Evolutionary conservation across 2,329 filamentous ascomycete genomes (phyloP), one percentile per base, ranked within the genome.

Genomic region (Phyllachora maydis): DNA sequence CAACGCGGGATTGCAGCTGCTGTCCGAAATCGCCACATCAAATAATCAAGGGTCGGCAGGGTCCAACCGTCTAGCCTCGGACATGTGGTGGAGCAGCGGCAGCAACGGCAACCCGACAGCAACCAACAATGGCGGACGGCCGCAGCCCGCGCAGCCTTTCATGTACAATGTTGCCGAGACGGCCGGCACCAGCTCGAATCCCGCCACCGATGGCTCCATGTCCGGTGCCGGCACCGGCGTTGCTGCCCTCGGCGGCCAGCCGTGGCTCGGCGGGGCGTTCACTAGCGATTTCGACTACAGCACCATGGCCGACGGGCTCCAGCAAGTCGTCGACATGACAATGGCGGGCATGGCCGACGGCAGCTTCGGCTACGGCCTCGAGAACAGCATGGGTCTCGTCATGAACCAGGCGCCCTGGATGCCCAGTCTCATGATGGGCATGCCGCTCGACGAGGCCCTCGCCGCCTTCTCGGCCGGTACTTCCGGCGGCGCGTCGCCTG

Each of bases 11-110:
- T 48, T 66, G 4, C 57, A 65, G 24, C 46, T 66, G 13, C 50
- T 66, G 5, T 65, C 61, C 18, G 62, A 66, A 33, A 54, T 65
- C 16, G 60, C 60, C n/a, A n/a, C n/a, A n/a, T n/a, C n/a, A n/a
- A n/a, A n/a, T n/a, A n/a, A n/a, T n/a, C n/a, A n/a, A n/a, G n/a
- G n/a, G n/a, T n/a, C n/a, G n/a, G n/a, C n/a, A n/a, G n/a, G n/a
- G n/a, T n/a, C n/a, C n/a, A n/a, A n/a, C n/a, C n/a, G n/a, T n/a
- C n/a, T n/a, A n/a, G n/a, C n/a, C n/a, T n/a, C n/a, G n/a, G n/a
- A n/a, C n/a, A n/a, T n/a, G n/a, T n/a, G n/a, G n/a, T n/a, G n/a
- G n/a, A n/a, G n/a, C n/a, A n/a, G n/a, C n/a, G n/a, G n/a, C n/a
- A n/a, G n/a, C n/a, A n/a, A n/a, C n/a, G 56, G 54, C 16, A 51